These are phyloP conservation scores for Thermomyces lanuginosus DNA, from an alignment of 2,329 filamentous ascomycete genomes.

Conservation along the genomic window DNA sequence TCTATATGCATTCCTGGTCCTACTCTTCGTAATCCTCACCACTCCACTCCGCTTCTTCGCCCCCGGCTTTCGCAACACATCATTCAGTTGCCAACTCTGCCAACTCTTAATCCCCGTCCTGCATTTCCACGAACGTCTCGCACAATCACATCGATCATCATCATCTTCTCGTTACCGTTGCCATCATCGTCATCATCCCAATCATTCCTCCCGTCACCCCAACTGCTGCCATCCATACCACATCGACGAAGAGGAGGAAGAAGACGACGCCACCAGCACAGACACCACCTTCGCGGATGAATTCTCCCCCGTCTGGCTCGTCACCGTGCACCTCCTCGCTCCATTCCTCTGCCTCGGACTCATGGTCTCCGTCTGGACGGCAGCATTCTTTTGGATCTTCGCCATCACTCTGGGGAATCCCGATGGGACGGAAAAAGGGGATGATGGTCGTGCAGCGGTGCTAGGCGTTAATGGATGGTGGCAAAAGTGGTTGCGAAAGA, in stretches of 20 bases:
- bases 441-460: constrained; percentile 45
- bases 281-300: constrained; percentile 15
- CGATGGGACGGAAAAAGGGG: constrained; percentile 41
- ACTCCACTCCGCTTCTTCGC: constrained; percentile 40
- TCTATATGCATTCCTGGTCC: constrained; percentile 37
- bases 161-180: constrained; percentile 11
- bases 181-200: constrained; percentile 27
- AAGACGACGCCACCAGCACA: no score
- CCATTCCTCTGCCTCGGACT: constrained; percentile 41
- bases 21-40: constrained; percentile 35
- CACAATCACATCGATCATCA: constrained; percentile 8
- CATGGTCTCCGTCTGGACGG: constrained; percentile 41
- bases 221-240: no score
- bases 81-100: constrained; percentile 35
- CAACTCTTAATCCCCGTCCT: constrained; percentile 38
- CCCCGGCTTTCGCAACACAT: constrained; percentile 25
- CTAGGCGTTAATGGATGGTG: constrained; percentile 43
- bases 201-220: constrained; percentile 12
- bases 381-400: constrained; percentile 47
- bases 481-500: constrained; percentile 38
- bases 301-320: constrained; percentile 24
- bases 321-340: constrained; percentile 38
- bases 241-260: no score
- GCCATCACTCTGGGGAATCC: constrained; percentile 46
- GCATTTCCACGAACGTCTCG: constrained; percentile 28